Conservation (phyloP, 306 rosid species). For the Vigna nakashimae region DNA sequence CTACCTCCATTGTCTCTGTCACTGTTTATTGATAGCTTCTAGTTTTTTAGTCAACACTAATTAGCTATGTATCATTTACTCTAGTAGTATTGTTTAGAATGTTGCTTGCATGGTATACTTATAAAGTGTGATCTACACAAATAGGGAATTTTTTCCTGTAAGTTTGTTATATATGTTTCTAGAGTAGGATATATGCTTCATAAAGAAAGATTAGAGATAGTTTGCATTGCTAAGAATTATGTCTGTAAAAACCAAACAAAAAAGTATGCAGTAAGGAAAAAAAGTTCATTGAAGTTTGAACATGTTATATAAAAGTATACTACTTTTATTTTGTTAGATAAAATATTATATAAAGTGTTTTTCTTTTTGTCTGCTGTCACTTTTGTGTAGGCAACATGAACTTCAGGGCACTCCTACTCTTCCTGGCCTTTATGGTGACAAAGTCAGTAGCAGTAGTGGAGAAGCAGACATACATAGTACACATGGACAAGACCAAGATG, state of each 20-base stretch:
- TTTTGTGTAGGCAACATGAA: constrained; percentile 53
- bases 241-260: background rate
- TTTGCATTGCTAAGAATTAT: background rate
- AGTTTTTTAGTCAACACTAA: background rate
- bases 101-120: constrained; percentile 12
- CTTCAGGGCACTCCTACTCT: constrained; percentile 40
- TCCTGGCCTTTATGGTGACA: constrained; percentile 51
- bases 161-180: background rate
- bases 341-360: constrained; percentile 1
- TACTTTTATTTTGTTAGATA: background rate
- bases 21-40: background rate
- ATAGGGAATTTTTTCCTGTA: background rate
- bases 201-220: background rate
- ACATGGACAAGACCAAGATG: constrained; percentile 66
- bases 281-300: background rate
- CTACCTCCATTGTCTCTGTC: constrained; percentile 19
- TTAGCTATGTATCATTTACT: background rate
- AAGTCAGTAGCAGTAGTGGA: constrained; percentile 47
- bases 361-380: background rate
- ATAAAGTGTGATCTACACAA: background rate
- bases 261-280: background rate
- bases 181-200: background rate
- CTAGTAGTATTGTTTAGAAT: background rate
- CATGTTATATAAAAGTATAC: constrained; percentile 2
- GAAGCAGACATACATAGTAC: constrained; percentile 60